Base-by-base conservation (phyloP, 2,329 filamentous ascomycete genomes). In the Beauveria sp. region DNA sequence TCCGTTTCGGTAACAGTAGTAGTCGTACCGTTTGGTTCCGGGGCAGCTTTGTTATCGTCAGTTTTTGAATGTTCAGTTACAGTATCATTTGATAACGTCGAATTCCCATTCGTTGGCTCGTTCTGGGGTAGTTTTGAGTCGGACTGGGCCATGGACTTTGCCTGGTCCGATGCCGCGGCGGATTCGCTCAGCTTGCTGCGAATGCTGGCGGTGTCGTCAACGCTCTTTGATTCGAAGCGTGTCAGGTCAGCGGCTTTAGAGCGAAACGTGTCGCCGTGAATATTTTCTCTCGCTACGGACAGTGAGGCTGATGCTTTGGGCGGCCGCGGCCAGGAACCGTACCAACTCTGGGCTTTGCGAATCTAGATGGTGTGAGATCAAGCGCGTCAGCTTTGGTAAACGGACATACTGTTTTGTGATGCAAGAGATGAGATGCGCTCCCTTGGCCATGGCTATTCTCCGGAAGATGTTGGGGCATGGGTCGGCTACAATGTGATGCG, bases 271-370 rank as follows among this genome's bases (percentile, higher is more conserved):
- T 79, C 82, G 34, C 83, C 84, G 51, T 83, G 72, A 30, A 87
- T 86, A 14, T 80, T 84, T 69, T 88, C 84, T 64, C 77, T 79
- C 3, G 83, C 83, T 50, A 88, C 74, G 56, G 84, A 82, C 6
- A 81, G 86, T 9, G 84, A 87, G 30, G 84, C 78, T 18, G 76
- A 73, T 7, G 84, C 81, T 67, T 87, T 87, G 34, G 79, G 74
- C 40, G 72, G 70, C 63, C 80, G 76, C 20, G 83, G 80, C 82
- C 82, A 86, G 20, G 84, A 83, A 58, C 83, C 82, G 70, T 87
- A 87, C 84, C 84, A 87, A 69, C 83, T 86, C 53, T 76, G 76
- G 9, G 78, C 72, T 68, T 84, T 84, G 62, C 76, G 78, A 43
- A 79, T 71, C 81, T 84, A 66, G 2, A 12, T 16, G 16, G 47